Evolutionary conservation across 192 early-diverging fungal genomes (phyloP), one percentile per base, ranked within the genome.

Genomic region (Coemansia sp.): DNA sequence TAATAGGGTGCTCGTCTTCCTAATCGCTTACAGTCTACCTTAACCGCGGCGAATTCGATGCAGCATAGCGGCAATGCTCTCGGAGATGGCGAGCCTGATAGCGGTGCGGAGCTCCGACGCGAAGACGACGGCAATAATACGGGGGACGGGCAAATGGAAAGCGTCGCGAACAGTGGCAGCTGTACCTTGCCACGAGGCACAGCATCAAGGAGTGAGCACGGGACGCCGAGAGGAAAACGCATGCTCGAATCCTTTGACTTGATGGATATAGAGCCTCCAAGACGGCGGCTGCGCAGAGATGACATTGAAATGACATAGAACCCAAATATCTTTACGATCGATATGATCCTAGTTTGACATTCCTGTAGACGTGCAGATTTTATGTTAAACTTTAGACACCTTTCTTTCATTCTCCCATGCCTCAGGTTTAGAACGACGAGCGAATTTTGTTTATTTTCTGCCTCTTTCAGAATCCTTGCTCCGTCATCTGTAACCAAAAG

Each of bases 221-320:
- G 57, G n/a, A 25, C 49, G 38, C 38, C 50, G 13, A 59, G 65
- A 49, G 59, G 46, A 9, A 80, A 80, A 60, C 69, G 77, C 5
- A 29, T 41, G 0, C 46, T 80, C 11, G 77, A 80, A 3, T 15
- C 38, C 1, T 60, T 59, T 50, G 77, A 80, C 20, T 13, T 60
- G 9, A 80, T 80, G 77, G 77, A 80, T 22, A 69, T 80, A 55
- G 77, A 80, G 55, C 73, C 73, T 13, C 77, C 77, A 15, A 66
- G 73, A 42, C 72, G 73, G 57, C 65, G 77, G 58, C 73, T 71
- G 72, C 77, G 77, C 53, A 71, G 38, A 33, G 73, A 71, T 23
- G 66, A 72, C 23, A 65, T 79, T 50, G 76, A 79, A 20, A 74
- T 74, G 71, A 17, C 36, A 54, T 76, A 68, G 43, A 32, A 32